Evolutionary conservation across 1,139 yeast species (phyloP).

Genomic region (Hansenula lynferdii): DNA sequence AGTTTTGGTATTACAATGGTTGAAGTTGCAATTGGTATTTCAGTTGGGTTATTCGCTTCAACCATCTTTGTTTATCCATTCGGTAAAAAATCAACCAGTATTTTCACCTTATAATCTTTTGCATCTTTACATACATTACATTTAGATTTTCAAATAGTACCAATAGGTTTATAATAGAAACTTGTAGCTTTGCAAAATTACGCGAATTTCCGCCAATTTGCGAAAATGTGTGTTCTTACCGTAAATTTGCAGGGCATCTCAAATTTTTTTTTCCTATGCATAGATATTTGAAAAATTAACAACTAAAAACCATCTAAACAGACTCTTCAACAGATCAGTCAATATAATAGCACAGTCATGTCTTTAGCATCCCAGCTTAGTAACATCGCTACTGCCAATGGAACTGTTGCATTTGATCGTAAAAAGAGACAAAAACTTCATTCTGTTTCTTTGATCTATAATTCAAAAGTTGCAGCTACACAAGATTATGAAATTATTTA

Average conservation of each 20-base stretch:
- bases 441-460: slow-evolving; percentile 82
- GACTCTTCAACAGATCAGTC: no score
- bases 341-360: background rate
- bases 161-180: background rate
- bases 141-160: background rate
- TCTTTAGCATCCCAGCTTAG: slow-evolving; percentile 76
- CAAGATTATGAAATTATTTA: slow-evolving; percentile 88
- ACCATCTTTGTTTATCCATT: slow-evolving; percentile 87
- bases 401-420: slow-evolving; percentile 79
- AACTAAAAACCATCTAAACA: no score
- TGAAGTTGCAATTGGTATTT: slow-evolving; percentile 87
- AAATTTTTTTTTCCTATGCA: slow-evolving; percentile 7
- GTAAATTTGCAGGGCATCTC: slow-evolving; percentile 6
- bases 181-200: no score
- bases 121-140: no score
- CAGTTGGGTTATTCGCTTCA: slow-evolving; percentile 91
- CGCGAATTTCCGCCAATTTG: no score
- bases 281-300: background rate
- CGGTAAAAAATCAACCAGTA: slow-evolving; percentile 82
- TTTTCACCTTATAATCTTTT: slow-evolving; percentile 62
- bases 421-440: slow-evolving; percentile 83
- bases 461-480: slow-evolving; percentile 80
- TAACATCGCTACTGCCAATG: slow-evolving; percentile 59
- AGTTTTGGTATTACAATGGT: slow-evolving; percentile 85
- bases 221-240: background rate